A percentile compares a stretch with the other conserved stretches of the same genome.
Conservation (phyloP, 768 basidiomycete genomes). For the Glaciozyma antarctica region DNA sequence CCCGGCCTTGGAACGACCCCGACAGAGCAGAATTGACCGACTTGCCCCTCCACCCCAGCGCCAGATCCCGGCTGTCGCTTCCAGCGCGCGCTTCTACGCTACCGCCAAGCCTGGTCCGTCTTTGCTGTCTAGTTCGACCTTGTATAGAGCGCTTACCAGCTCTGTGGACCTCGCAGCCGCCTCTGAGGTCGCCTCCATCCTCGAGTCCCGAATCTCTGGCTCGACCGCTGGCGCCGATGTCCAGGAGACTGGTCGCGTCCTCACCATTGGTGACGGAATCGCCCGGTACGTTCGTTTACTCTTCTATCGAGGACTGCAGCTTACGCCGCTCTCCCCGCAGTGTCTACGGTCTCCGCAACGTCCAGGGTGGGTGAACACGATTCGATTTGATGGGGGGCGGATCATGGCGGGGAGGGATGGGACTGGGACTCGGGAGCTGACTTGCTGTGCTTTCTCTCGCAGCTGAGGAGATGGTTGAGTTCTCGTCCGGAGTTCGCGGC, state of each 20-base stretch:
- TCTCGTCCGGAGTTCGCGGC: slow-evolving; percentile 98
- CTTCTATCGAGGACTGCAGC: neutral
- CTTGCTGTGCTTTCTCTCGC: neutral
- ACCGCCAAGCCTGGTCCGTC: slow-evolving; percentile 90
- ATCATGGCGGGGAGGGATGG: neutral
- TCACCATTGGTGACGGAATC: slow-evolving; percentile 81
- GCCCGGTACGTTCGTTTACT: slow-evolving; percentile 41
- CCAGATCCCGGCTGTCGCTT: neutral
- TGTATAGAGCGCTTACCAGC: slow-evolving; percentile 22
- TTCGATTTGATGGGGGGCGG: neutral
- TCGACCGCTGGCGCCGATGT: slow-evolving; percentile 82
- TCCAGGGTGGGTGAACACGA: slow-evolving; percentile 59
- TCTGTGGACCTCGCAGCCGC: slow-evolving; percentile 54
- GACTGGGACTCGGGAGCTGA: neutral
- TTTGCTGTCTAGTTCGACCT: neutral
- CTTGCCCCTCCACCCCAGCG: neutral
- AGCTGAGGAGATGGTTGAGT: slow-evolving; percentile 99
- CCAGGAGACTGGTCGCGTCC: slow-evolving; percentile 96
- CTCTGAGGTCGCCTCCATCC: slow-evolving; percentile 97
- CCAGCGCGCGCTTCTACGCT: slow-evolving; percentile 52
- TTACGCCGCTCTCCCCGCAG: slow-evolving; percentile 43
- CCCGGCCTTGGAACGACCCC: neutral
- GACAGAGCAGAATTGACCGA: neutral
- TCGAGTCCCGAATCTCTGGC: slow-evolving; percentile 96
- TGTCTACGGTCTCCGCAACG: slow-evolving; percentile 97